Evolutionary conservation across 257 asterid genomes (phyloP).

Genomic region (Gentiana macrophylla): DNA sequence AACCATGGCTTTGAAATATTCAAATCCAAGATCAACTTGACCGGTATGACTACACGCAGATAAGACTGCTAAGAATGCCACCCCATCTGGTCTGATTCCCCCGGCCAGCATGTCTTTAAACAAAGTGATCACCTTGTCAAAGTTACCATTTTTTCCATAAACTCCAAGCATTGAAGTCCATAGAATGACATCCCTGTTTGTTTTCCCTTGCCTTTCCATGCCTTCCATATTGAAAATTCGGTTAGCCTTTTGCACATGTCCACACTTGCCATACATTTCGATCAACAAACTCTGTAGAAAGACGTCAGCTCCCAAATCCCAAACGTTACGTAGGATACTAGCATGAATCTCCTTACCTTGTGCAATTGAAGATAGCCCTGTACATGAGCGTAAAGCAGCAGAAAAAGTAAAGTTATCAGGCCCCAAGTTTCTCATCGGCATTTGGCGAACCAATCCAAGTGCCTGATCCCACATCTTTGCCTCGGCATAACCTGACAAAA

Average conservation of each 20-base stretch:
- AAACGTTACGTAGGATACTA: constrained; percentile 25
- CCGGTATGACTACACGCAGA: constrained; percentile 88
- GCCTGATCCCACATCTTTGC: constrained; percentile 57
- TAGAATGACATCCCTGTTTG: constrained; percentile 45
- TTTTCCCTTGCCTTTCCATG: constrained; percentile 17
- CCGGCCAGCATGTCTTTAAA: constrained; percentile 48
- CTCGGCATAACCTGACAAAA: constrained; percentile 61
- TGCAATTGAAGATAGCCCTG: constrained; percentile 42
- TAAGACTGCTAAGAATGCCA: constrained; percentile 61
- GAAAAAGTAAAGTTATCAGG: constrained; percentile 51
- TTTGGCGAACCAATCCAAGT: constrained; percentile 31
- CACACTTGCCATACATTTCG: constrained; percentile 85
- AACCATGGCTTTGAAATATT: constrained; percentile 57
- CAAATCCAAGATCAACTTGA: constrained; percentile 62
- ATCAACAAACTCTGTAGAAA: constrained; percentile 64
- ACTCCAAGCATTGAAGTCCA: constrained; percentile 86
- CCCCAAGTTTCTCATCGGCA: constrained; percentile 30
- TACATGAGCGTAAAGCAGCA: constrained; percentile 54
- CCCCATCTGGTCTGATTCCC: constrained; percentile 69
- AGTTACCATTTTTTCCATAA: constrained; percentile 54
- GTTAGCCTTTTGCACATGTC: constrained; percentile 46
- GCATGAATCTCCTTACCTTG: constrained; percentile 68
- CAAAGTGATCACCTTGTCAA: constrained; percentile 36
- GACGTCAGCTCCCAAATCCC: constrained; percentile 35
- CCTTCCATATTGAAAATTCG: constrained; percentile 45